Base-by-base conservation (phyloP, 2,329 filamentous ascomycete species). In the Cryphonectria parasitica region DNA sequence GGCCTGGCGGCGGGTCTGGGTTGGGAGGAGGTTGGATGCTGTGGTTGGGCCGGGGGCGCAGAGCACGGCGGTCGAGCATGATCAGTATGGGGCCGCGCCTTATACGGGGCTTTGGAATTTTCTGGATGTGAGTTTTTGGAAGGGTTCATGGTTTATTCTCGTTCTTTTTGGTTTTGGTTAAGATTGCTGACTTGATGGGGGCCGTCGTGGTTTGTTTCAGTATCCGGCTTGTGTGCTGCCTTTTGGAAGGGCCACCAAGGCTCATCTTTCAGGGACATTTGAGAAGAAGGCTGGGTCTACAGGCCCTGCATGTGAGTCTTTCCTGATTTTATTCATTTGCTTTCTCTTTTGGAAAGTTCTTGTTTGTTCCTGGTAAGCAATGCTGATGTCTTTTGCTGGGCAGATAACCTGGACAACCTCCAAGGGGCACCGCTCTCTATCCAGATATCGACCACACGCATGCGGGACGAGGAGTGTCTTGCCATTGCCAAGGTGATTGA, bases 391-490 rank as follows among this genome's bases (percentile, higher is more conserved):
- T 15, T 41, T 15, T 2, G 7, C 2, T 41, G n/a, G 22, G 31
- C 34, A 73, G 72, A 73, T 28, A 56, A 68, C 2, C 67, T 71
- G 15, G 66, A 61, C 8, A 69, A 54, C 8, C 52, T 74, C 11
- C 66, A 73, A 19, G 72, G 69, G 15, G 72, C 71, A 3, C 73
- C 73, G 3, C 71, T 68, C 8, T 62, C 73, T 15, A 64, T 74
- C 5, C 73, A 74, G 52, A 31, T 74, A 1, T 69, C 71, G 28
- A 74, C 73, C 2, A 73, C 66, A 7, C 52, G 56, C 22, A 73
- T 74, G 73, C 71, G 73, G 6, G 71, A 74, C 31, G 73, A 74
- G 22, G 72, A 74, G 49, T 74, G 72, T 58, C 56, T 74, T 28
- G 72, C 68, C 1, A 66, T 74, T 43, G 72, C 71, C 10, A 70